Base-by-base conservation (phyloP, 305 asterid genomes). In the Caryopteris hybrid region DNA sequence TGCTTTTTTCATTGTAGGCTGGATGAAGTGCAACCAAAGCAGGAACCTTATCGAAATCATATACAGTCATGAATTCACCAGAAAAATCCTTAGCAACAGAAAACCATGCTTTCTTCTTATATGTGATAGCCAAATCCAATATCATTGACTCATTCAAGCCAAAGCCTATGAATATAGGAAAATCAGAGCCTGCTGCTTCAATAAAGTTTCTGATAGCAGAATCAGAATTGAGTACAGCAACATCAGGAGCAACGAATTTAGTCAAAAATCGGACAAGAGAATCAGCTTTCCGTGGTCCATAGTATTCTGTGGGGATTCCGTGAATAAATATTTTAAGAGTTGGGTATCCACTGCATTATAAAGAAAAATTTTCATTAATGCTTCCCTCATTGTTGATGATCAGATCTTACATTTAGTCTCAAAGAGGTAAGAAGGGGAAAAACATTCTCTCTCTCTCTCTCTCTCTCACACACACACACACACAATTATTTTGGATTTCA, bases 21-120 rank as follows among this genome's bases (percentile, higher is more conserved):
- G 91, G 95, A 72, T 84, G 85, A 79, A 72, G 79, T 7, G 92
- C 92, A 73, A 76, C 88, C 80, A 92, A 48, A 57, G 98, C 93
- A 71, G 97, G 98, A 53, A 70, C 88, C 80, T 88, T 88, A 76
- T 88, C 91, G 63, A 92, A 86, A 80, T 88, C 97, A 79, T 84
- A 90, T 2, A 72, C 74, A 57, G 82, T 77, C 96, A 88, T 83
- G 54, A 74, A 76, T 53, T 88, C 78, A 9, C 86, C 95, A 0
- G 96, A 86, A 76, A 88, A 88, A 73, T 84, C 92, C 67, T 79
- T 85, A 29, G 93, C 91, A 51, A 92, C 95, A 63, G 98, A 82
- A 81, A 92, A 92, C 97, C 98, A 90, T 62, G 97, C 97, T 81
- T 85, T 90, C 79, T 86, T 90, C 89, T 92, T 92, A 77, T 92